Evolutionary conservation across 1,139 yeast species (phyloP).

Genomic region (Magnusiomyces paraingens): DNA sequence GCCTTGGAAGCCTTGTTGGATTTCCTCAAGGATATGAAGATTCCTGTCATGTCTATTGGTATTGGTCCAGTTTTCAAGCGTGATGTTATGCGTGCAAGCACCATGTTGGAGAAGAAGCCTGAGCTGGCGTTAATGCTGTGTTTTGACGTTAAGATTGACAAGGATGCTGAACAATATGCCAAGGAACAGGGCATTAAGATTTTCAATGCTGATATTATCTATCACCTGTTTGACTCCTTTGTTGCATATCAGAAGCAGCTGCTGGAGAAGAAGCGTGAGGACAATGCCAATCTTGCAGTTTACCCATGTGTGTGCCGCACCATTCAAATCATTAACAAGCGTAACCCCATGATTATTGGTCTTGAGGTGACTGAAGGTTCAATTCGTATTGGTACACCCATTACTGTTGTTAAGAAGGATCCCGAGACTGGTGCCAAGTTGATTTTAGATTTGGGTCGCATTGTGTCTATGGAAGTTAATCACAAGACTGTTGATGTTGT

Average conservation of each 20-base stretch:
- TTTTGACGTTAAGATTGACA: conserved; percentile 94
- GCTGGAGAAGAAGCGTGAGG: conserved; percentile 84
- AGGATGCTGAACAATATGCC: conserved; percentile 97
- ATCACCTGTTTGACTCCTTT: conserved; percentile 92
- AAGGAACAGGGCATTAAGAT: conserved; percentile 85
- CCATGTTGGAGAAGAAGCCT: conserved; percentile 95
- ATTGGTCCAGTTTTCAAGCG: conserved; percentile 97
- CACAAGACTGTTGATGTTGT: conserved; percentile 76
- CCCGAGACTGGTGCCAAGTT: conserved; percentile 75
- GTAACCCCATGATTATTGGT: conserved; percentile 99
- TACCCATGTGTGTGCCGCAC: conserved; percentile 95
- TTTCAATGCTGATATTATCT: conserved; percentile 92
- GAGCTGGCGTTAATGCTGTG: conserved; percentile 95
- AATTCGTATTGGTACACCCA: conserved; percentile 87
- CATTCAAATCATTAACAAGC: conserved; percentile 92
- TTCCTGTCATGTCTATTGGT: conserved; percentile 97
- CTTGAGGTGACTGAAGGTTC: conserved; percentile 94
- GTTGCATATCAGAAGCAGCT: conserved; percentile 86
- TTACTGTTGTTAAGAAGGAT: conserved; percentile 85
- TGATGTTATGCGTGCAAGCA: conserved; percentile 94
- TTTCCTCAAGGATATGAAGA: conserved; percentile 96
- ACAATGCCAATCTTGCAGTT: conserved; percentile 79
- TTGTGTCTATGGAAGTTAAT: conserved; percentile 85
- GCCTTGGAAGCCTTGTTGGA: conserved; percentile 94
- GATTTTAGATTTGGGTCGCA: conserved; percentile 73